phyloP scores from a whole-genome alignment of 495 filamentous ascomycete species.

The Glonium stellatum region DNA sequence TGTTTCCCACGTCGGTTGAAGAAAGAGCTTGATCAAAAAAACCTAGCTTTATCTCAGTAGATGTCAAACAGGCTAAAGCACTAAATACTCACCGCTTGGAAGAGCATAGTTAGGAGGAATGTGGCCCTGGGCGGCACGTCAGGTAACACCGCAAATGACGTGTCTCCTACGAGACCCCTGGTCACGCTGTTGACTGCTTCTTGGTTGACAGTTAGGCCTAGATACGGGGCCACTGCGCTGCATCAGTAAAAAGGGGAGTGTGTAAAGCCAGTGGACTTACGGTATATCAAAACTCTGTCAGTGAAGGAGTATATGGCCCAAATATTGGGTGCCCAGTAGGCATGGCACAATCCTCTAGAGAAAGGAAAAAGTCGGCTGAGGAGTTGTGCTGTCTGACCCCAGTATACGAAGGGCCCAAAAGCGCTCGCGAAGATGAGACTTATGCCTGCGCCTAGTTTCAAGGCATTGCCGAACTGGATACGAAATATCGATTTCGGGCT shows the following conservation, averaged over 20 bases:
- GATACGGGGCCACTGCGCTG: conserved; percentile 59
- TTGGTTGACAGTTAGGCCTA: conserved; percentile 64
- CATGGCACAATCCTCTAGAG: conserved; percentile 86
- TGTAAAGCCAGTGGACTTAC: conserved; percentile 39
- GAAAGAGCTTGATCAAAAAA: conserved; percentile 74
- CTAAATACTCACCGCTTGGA: conserved; percentile 57
- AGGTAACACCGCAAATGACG: conserved; percentile 86
- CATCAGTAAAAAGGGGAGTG: background rate
- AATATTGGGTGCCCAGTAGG: conserved; percentile 96
- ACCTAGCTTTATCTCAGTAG: conserved; percentile 41
- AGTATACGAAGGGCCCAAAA: conserved; percentile 82
- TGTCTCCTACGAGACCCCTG: conserved; percentile 89
- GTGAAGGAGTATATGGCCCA: conserved; percentile 96
- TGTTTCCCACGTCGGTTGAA: conserved; percentile 71
- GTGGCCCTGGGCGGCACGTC: conserved; percentile 73
- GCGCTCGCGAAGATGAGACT: conserved; percentile 67
- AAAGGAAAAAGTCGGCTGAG: conserved; percentile 86
- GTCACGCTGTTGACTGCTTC: conserved; percentile 82
- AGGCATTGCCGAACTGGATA: conserved; percentile 64
- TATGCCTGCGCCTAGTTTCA: conserved; percentile 75
- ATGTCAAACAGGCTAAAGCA: background rate
- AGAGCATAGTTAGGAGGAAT: conserved; percentile 73
- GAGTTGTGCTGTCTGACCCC: conserved; percentile 82
- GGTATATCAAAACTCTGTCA: conserved; percentile 72
- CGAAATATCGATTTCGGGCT: conserved; percentile 64